phyloP scores from a whole-genome alignment of 2,329 filamentous ascomycete species.

The Colletotrichum magnum region DNA sequence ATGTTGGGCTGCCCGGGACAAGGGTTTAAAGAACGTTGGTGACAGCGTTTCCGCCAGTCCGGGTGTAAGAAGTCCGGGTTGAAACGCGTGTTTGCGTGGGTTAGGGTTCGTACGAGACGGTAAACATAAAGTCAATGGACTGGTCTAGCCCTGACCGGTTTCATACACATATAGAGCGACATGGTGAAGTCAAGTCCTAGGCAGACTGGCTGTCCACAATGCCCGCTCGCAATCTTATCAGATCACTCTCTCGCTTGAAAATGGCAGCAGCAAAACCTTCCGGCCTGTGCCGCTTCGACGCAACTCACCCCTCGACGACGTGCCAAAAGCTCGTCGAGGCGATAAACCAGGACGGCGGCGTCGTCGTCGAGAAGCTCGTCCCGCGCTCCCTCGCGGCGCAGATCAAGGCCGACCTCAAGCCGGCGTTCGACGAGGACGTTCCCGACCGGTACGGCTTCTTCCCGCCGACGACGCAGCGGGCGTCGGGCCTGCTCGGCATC shows the following conservation, averaged over 20 bases:
- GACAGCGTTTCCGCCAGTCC: too few relatives aligned
- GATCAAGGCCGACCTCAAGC: slow-evolving; percentile 54
- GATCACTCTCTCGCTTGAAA: neutral
- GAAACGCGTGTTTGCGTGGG: neutral
- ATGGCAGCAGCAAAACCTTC: neutral
- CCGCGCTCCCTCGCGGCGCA: slow-evolving; percentile 48
- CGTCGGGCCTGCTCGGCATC: slow-evolving; percentile 53
- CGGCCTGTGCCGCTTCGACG: slow-evolving; percentile 32
- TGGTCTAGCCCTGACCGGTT: too few relatives aligned
- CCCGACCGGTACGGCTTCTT: slow-evolving; percentile 57
- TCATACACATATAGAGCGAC: too few relatives aligned
- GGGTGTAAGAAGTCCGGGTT: slow-evolving; percentile 1
- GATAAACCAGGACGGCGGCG: slow-evolving; percentile 51
- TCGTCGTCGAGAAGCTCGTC: slow-evolving; percentile 55
- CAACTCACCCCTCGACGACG: slow-evolving; percentile 42
- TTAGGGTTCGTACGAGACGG: neutral
- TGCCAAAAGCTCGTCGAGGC: slow-evolving; percentile 43
- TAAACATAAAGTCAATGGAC: too few relatives aligned
- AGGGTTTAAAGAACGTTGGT: too few relatives aligned
- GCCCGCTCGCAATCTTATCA: too few relatives aligned
- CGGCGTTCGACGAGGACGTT: slow-evolving; percentile 53
- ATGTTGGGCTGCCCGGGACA: too few relatives aligned
- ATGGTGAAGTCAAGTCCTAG: too few relatives aligned
- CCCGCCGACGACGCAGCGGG: slow-evolving; percentile 55
- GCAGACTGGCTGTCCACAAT: too few relatives aligned